A percentile compares a stretch with the other conserved stretches of the same genome.
phyloP scores from a whole-genome alignment of 2,329 filamentous ascomycete genomes.

The Grosmannia clavigera region DNA sequence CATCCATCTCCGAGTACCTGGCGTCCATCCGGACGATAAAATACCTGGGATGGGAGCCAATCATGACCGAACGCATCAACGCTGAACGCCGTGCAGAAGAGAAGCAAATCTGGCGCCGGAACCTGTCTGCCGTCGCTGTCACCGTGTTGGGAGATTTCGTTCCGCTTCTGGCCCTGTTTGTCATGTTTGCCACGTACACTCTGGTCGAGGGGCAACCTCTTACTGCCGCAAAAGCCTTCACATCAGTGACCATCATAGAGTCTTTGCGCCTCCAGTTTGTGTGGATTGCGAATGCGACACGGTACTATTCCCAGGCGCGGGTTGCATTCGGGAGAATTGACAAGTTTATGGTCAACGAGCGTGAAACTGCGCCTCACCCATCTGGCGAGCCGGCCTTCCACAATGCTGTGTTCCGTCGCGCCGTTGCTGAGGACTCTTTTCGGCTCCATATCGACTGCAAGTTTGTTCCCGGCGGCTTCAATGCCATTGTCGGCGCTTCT shows the following conservation, averaged over 20 bases:
- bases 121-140: slow-evolving; percentile 32
- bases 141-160: slow-evolving; percentile 38
- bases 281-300: slow-evolving; percentile 20
- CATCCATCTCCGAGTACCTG: slow-evolving; percentile 45
- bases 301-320: slow-evolving; percentile 22
- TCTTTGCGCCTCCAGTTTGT: slow-evolving; percentile 32
- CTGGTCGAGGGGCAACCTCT: slow-evolving; percentile 31
- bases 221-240: slow-evolving; percentile 45
- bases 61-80: slow-evolving; percentile 37
- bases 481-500: slow-evolving; percentile 40
- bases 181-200: slow-evolving; percentile 42
- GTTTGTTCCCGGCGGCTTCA: slow-evolving; percentile 41
- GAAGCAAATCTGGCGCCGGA: slow-evolving; percentile 39
- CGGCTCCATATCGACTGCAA: slow-evolving; percentile 34
- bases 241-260: slow-evolving; percentile 39
- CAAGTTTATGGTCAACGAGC: slow-evolving; percentile 38
- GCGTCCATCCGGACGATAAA: slow-evolving; percentile 46
- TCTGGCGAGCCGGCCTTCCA: slow-evolving; percentile 34
- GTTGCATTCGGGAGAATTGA: slow-evolving; percentile 34
- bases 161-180: slow-evolving; percentile 37
- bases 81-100: slow-evolving; percentile 38
- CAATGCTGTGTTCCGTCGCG: slow-evolving; percentile 20
- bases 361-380: slow-evolving; percentile 34
- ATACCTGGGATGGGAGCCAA: slow-evolving; percentile 48
- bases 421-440: slow-evolving; percentile 30